Evolutionary conservation across 495 filamentous ascomycete species (phyloP), one percentile per base, ranked within the genome.

Genomic region (Tuber calosporum): DNA sequence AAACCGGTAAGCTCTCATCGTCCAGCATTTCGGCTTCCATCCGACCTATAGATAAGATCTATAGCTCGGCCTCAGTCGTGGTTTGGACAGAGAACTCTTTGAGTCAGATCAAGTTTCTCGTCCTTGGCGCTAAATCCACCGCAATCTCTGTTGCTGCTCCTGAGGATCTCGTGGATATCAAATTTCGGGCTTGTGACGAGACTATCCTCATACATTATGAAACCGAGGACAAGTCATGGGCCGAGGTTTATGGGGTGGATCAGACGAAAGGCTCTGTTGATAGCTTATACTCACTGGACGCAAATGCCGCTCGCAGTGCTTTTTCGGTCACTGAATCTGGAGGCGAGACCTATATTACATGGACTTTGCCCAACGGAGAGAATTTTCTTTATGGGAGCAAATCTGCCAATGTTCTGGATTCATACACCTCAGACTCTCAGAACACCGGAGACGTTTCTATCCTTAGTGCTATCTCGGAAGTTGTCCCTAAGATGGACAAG

Each of bases 181-280:
- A 85, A 11, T 83, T 97, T 36, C 91, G 96, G 81, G 90, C 93
- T 20, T 88, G 92, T 7, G 87, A 88, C 69, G 92, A 5, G 90
- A 96, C 84, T 92, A 70, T 97, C 83, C 83, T 97, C 62, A 91
- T 97, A 11, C 91, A 97, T 74, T 95, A 87, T 81, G 87, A 90
- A 79, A 92, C 92, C 1, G 83, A 83, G 4, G 86, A 84, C 20
- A 88, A 88, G 22, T 90, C 93, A 79, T 92, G 89, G 85, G 93
- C 92, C 7, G 91, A 95, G 75, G 91, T 97, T 40, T 97, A 89
- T 80, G 93, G 95, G 76, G 85, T 95, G 76, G 87, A 97, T 77
- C 79, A 91, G 70, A 87, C 87, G 80, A 87, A 86, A n/a, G 85
- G 84, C 38, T 84, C 83, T 8, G 86, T 94, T 41, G 86, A 84